Percentiles rank a stretch among this genome's conserved stretches.
Evolutionary conservation across 2,329 filamentous ascomycete species (phyloP).

Genomic region (Epichloe uncinata): DNA sequence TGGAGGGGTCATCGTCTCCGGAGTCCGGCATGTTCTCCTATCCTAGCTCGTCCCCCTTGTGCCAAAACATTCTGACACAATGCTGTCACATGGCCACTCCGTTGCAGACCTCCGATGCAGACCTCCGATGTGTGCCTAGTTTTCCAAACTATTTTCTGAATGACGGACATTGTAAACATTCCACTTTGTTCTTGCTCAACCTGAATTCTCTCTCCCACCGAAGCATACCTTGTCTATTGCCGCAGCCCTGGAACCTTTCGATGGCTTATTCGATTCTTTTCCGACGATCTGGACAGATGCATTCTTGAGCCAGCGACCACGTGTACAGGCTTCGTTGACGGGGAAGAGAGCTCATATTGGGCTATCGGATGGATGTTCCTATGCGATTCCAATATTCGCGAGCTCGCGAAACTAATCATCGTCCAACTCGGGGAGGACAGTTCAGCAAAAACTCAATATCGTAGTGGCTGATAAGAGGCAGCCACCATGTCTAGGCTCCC

Average conservation of each 20-base stretch:
- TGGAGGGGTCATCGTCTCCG: background rate
- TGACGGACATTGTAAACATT: background rate
- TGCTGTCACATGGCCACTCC: background rate
- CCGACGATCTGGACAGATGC: background rate
- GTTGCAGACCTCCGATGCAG: background rate
- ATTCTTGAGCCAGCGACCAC: background rate
- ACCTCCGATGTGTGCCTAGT: background rate
- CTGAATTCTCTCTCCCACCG: background rate
- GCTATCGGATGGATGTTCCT: too few relatives aligned
- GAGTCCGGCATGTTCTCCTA: too few relatives aligned
- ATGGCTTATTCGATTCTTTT: background rate
- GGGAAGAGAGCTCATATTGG: background rate
- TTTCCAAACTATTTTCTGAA: background rate
- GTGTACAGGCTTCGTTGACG: background rate
- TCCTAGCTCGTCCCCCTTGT: too few relatives aligned
- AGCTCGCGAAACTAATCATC: background rate
- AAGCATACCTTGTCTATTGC: background rate
- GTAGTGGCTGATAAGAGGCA: background rate
- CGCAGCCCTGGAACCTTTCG: background rate
- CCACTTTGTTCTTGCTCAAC: background rate
- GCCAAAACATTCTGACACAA: background rate
- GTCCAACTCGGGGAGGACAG: background rate
- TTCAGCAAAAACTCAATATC: background rate
- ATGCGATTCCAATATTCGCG: background rate
- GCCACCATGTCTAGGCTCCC: background rate